Base-by-base conservation (phyloP, 768 basidiomycete genomes). In the Mycena floridula region DNA sequence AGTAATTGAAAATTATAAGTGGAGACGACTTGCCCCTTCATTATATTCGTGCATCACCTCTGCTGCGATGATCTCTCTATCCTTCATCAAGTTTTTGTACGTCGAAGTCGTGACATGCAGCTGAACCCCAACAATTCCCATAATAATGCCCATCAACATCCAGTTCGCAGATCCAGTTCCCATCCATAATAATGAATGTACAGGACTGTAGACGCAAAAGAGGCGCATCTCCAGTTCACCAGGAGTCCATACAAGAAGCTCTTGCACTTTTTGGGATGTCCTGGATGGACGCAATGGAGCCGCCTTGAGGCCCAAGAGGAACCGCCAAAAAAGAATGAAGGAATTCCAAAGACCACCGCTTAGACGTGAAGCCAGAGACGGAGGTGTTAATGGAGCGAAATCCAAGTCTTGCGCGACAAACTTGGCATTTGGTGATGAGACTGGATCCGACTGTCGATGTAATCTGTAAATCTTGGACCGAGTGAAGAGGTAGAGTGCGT, bases 21-120 rank as follows among this genome's bases (percentile, higher is more conserved):
- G 25, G 30, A 11, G 7, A 15, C 3, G 2, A 71, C 80, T 28
- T 51, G 89, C 89, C 64, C 77, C 79, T 59, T 80, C 69, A 49
- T 92, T 85, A 54, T 92, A 92, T 61, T 92, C 89, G 54, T 80
- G 76, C 74, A 92, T 72, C 15, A 90, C 85, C 57, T 91, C 89
- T 3, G 83, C 76, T 8, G 85, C 75, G 46, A 92, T 74, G 38
- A 88, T 77, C 30, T 73, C 77, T 51, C 73, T 79, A 65, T 92
- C 89, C 57, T 87, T 90, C 15, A 91, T 40, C 47, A 89, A 58
- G 2, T 70, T 67, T 26, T 76, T 74, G 61, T 84, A 92, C 37
- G 76, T 73, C 42, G 67, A 66, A 11, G 68, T 74, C 50, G 81
- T 51, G 8, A 58, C 63, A 42, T 77, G 69, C 38, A 79, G 54